Percentiles rank a stretch among this genome's conserved stretches.
Evolutionary conservation across 495 filamentous ascomycete species (phyloP).

Genomic region (Penicillium lividum): DNA sequence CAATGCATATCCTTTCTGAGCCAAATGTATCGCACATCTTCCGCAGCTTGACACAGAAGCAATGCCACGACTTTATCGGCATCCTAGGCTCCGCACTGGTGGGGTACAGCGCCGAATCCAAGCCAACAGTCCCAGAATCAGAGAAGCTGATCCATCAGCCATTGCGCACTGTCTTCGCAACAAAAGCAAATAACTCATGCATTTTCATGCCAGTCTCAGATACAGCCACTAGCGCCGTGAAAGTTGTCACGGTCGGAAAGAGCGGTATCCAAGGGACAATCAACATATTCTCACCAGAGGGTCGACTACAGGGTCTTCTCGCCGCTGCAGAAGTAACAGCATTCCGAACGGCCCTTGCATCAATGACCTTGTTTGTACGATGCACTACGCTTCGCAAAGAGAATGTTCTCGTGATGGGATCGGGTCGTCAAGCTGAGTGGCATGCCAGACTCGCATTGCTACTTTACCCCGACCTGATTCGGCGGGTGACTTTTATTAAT

Average conservation of each 20-base stretch:
- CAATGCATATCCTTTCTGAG: conserved; percentile 49
- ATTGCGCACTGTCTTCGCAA: conserved; percentile 66
- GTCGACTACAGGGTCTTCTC: conserved; percentile 73
- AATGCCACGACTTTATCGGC: conserved; percentile 38
- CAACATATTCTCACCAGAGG: conserved; percentile 70
- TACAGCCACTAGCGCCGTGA: conserved; percentile 57
- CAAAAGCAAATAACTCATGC: conserved; percentile 68
- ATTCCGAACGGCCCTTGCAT: conserved; percentile 88
- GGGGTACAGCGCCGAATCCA: conserved; percentile 32
- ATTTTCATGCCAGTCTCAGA: conserved; percentile 88
- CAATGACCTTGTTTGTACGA: conserved; percentile 71
- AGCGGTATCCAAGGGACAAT: conserved; percentile 63
- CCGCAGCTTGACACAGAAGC: conserved; percentile 29
- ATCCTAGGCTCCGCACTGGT: conserved; percentile 32
- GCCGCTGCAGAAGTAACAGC: conserved; percentile 86
- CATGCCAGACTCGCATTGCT: conserved; percentile 81
- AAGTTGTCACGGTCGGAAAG: conserved; percentile 57
- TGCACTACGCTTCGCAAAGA: conserved; percentile 50
- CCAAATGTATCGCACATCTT: conserved; percentile 40
- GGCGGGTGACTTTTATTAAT: conserved; percentile 75
- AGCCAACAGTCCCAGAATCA: conserved; percentile 16
- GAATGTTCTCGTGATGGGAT: conserved; percentile 78
- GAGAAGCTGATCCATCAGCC: conserved; percentile 65
- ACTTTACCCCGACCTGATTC: conserved; percentile 60
- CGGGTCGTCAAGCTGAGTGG: conserved; percentile 90